A percentile compares a stretch with the other conserved stretches of the same genome.
These are phyloP conservation scores for Meyerozyma sp. DNA, from an alignment of 1,139 yeast genomes.

Conservation along the genomic window DNA sequence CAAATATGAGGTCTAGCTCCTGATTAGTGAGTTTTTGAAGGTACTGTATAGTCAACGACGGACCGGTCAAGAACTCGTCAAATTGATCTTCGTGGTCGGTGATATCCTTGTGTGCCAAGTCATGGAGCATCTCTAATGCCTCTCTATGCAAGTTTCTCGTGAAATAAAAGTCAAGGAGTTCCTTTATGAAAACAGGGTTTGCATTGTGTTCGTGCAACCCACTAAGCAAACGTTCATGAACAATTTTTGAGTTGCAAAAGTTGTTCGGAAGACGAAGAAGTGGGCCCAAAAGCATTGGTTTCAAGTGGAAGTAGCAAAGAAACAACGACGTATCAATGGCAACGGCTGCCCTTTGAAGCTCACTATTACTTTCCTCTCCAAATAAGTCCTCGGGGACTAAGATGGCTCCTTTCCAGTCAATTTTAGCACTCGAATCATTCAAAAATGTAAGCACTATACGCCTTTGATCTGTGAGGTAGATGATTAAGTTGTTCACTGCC, in stretches of 20 bases:
- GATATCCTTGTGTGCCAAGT: constrained; percentile 24
- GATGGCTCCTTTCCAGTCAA: constrained; percentile 42
- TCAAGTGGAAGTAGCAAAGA: constrained; percentile 61
- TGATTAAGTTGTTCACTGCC: constrained; percentile 49
- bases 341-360: constrained; percentile 28
- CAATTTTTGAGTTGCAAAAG: constrained; percentile 63
- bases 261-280: constrained; percentile 69
- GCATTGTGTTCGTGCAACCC: constrained; percentile 20
- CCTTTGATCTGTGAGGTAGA: constrained; percentile 53
- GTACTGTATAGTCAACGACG: constrained; percentile 56
- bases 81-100: constrained; percentile 17
- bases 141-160: constrained; percentile 58
- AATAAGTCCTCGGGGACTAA: constrained; percentile 31
- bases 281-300: constrained; percentile 77
- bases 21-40: constrained; percentile 54
- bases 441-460: constrained; percentile 40
- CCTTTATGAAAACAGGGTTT: constrained; percentile 48
- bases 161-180: constrained; percentile 74
- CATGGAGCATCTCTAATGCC: constrained; percentile 57
- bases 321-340: constrained; percentile 78
- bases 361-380: constrained; percentile 5
- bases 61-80: constrained; percentile 32
- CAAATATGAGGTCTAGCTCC: constrained; percentile 50
- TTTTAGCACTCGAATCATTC: constrained; percentile 24
- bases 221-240: constrained; percentile 46